Evolutionary conservation across 306 rosid genomes (phyloP).

Genomic region (Quercus robur): DNA sequence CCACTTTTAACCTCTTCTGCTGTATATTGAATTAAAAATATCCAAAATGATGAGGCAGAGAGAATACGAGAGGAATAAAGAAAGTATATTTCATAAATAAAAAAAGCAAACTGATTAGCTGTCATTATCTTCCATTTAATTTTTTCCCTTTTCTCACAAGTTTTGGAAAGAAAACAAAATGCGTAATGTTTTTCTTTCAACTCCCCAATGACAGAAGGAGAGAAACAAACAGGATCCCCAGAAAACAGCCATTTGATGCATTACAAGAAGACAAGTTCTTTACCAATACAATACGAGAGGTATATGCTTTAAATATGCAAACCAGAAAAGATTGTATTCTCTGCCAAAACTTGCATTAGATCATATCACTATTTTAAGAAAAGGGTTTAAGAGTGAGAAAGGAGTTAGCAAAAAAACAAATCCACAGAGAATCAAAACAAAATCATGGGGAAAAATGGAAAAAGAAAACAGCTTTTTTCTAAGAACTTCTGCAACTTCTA

Average conservation of each 20-base stretch:
- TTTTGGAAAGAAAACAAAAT: constrained; percentile 18
- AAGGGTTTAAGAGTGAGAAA: background rate
- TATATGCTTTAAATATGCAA: background rate
- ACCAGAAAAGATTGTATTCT: background rate
- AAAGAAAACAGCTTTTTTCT: background rate
- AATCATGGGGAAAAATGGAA: background rate
- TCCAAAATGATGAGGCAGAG: background rate
- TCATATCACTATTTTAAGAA: background rate
- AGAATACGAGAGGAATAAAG: constrained; percentile 8
- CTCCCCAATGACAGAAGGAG: background rate
- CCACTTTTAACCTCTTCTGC: constrained; percentile 10
- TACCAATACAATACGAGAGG: background rate
- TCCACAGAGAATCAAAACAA: background rate
- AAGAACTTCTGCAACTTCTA: background rate
- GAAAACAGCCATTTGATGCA: background rate
- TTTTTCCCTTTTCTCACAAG: constrained; percentile 8
- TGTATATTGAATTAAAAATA: background rate
- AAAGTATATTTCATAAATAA: background rate
- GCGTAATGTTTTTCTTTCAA: constrained; percentile 1
- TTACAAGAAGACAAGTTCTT: background rate
- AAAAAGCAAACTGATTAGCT: constrained; percentile 8
- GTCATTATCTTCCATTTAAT: constrained; percentile 29
- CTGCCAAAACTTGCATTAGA: background rate
- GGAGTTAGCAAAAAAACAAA: background rate
- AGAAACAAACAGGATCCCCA: background rate